These are phyloP conservation scores for Talaromyces sp. DNA, from an alignment of 2,329 filamentous ascomycete species.

Conservation along the genomic window DNA sequence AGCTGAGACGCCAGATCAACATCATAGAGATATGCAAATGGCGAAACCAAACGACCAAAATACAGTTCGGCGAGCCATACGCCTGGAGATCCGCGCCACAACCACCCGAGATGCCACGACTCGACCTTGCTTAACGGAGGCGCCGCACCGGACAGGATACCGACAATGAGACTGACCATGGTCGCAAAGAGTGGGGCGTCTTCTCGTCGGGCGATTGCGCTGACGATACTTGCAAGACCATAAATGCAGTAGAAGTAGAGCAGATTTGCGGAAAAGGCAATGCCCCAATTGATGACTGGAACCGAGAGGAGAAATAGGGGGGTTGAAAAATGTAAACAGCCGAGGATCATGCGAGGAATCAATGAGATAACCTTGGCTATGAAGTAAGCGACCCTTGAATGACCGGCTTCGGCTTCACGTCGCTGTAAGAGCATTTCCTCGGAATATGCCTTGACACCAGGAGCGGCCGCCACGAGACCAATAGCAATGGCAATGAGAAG, in stretches of 20 bases:
- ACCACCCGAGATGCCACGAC: conserved; percentile 7
- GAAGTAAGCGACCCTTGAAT: conserved; percentile 9
- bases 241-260: conserved; percentile 16
- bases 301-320: conserved; percentile 10
- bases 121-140: conserved; percentile 10
- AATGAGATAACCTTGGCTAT: conserved; percentile 12
- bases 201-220: neutral
- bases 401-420: conserved; percentile 13
- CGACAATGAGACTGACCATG: conserved; percentile 14
- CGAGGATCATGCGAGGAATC: conserved; percentile 9
- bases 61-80: conserved; percentile 14
- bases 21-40: conserved; percentile 11
- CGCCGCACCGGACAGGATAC: conserved; percentile 13
- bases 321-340: conserved; percentile 12
- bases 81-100: conserved; percentile 6
- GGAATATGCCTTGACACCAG: conserved; percentile 11
- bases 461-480: conserved; percentile 12
- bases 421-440: conserved; percentile 15
- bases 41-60: conserved; percentile 5
- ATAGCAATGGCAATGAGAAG: conserved; percentile 14
- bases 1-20: neutral
- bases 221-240: conserved; percentile 13
- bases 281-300: conserved; percentile 10
- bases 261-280: conserved; percentile 9
- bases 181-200: conserved; percentile 9